Evolutionary conservation across 2,329 filamentous ascomycete genomes (phyloP), one percentile per base, ranked within the genome.

Genomic region (Nemania sp.): DNA sequence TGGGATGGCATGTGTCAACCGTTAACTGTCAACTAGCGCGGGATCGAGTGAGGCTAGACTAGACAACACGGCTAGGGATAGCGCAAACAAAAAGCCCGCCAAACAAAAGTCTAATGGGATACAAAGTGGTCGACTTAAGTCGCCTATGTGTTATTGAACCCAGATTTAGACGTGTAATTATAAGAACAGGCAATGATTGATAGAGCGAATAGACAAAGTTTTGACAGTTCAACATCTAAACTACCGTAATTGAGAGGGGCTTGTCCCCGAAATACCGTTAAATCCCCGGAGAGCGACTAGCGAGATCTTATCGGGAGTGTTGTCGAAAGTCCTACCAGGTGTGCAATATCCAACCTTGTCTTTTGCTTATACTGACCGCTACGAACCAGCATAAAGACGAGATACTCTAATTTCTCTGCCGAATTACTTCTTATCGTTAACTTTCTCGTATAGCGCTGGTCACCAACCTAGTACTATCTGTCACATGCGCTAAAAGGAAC

Each of bases 21-120:
- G 27, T 52, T 22, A 52, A 52, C 49, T 52, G 38, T 63, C 60
- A 56, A 56, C 51, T 51, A 63, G 22, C n/a, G 41, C 41, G 41
- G 41, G 41, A 45, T 45, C 15, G 41, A 5, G 41, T 45, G n/a
- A 45, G 41, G 41, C 41, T 45, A 45, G 15, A 45, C 41, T 45
- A n/a, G 41, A 45, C 41, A 45, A 20, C 41, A 7, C 2, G 41
- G n/a, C 41, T 7, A 8, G 41, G 41, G 41, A n/a, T 45, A 3
- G 41, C 41, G n/a, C 13, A 15, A 45, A 45, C n/a, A 45, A 45
- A 18, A 45, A 18, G 41, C 4, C 3, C 18, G 15, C 41, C n/a
- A n/a, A 45, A 45, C 41, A 20, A 3, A 41, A 41, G 15, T 45
- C 41, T 45, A 18, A 45, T 45, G 15, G 41, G 41, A 20, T n/a